Percentiles rank a stretch among this genome's conserved stretches.
Evolutionary conservation across 352 stramenopile species (phyloP).

Genomic region (Phytophthora parvispora): DNA sequence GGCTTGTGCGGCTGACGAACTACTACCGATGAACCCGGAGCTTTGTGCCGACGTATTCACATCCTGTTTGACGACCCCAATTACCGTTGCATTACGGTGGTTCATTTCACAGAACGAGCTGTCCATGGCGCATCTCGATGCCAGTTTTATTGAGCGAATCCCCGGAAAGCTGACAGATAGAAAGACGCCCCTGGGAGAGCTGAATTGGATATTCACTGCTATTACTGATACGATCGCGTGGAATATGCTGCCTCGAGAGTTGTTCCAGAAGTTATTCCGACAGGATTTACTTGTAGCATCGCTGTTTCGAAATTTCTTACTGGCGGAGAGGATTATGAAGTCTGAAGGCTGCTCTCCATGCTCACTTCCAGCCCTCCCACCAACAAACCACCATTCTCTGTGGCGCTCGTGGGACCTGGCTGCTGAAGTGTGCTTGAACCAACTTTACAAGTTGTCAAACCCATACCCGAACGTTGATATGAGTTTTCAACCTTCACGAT

Average conservation of each 20-base stretch:
- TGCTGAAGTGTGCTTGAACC: slow-evolving; percentile 97
- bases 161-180: slow-evolving; percentile 95
- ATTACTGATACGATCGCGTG: slow-evolving; percentile 99
- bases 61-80: slow-evolving; percentile 99
- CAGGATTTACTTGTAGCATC: slow-evolving; percentile 99
- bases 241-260: slow-evolving; percentile 96
- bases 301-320: slow-evolving; percentile 99
- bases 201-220: slow-evolving; percentile 99
- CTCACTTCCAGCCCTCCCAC: slow-evolving; percentile 96
- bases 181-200: slow-evolving; percentile 96
- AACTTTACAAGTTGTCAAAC: slow-evolving; percentile 91
- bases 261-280: slow-evolving; percentile 99
- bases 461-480: slow-evolving; percentile 74
- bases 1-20: slow-evolving; percentile 95
- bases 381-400: slow-evolving; percentile 97
- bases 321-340: slow-evolving; percentile 98
- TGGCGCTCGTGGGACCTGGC: slow-evolving; percentile 99
- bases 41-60: slow-evolving; percentile 99
- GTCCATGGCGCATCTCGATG: slow-evolving; percentile 89
- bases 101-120: slow-evolving; percentile 97
- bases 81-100: slow-evolving; percentile 98
- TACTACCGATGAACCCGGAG: slow-evolving; percentile 97
- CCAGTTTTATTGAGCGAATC: slow-evolving; percentile 90
- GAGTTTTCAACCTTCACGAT: slow-evolving; percentile 92
- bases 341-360: slow-evolving; percentile 84